A percentile compares a stretch with the other conserved stretches of the same genome.
Conservation (phyloP, 2,329 filamentous ascomycete genomes). For the Hortaea werneckii region DNA sequence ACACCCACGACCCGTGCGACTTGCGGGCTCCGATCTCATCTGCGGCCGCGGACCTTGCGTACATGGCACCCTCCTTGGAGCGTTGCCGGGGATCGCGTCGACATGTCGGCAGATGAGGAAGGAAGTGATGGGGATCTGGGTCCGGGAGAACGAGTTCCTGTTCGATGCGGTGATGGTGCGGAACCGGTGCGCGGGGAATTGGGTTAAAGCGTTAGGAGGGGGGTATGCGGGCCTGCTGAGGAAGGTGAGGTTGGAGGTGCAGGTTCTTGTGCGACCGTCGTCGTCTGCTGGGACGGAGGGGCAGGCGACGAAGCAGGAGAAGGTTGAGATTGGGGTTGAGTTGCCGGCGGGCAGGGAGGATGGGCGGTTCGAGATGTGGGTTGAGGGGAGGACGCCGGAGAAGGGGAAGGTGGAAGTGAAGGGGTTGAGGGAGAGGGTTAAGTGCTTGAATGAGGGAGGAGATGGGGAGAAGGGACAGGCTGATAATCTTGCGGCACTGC, state of each 20-base stretch:
- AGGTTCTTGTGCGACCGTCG: not conserved
- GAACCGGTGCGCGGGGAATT: constrained; percentile 13
- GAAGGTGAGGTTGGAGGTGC: constrained; percentile 7
- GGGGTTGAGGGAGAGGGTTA: constrained; percentile 1
- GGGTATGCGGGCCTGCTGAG: constrained; percentile 9
- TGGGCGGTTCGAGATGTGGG: constrained; percentile 4
- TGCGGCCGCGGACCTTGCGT: constrained; percentile 12
- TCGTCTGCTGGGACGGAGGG: not conserved
- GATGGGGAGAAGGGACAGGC: not conserved
- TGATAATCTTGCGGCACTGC: constrained; percentile 3
- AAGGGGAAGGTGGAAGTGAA: constrained; percentile 1
- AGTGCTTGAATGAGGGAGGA: constrained; percentile 1
- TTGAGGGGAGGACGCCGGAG: not conserved
- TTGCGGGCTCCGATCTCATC: constrained; percentile 8
- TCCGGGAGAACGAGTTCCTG: constrained; percentile 12
- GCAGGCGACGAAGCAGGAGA: not conserved
- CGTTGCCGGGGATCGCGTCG: constrained; percentile 14
- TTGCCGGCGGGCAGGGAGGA: constrained; percentile 4
- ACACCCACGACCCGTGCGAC: constrained; percentile 1
- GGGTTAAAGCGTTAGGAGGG: constrained; percentile 8
- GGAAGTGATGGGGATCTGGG: constrained; percentile 16
- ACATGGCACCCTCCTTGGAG: constrained; percentile 8
- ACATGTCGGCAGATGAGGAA: constrained; percentile 16
- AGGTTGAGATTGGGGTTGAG: constrained; percentile 1
- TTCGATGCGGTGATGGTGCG: constrained; percentile 16